Percentiles rank a stretch among this genome's conserved stretches.
Evolutionary conservation across 2,329 filamentous ascomycete species (phyloP).

Genomic region (Alternaria triticina): DNA sequence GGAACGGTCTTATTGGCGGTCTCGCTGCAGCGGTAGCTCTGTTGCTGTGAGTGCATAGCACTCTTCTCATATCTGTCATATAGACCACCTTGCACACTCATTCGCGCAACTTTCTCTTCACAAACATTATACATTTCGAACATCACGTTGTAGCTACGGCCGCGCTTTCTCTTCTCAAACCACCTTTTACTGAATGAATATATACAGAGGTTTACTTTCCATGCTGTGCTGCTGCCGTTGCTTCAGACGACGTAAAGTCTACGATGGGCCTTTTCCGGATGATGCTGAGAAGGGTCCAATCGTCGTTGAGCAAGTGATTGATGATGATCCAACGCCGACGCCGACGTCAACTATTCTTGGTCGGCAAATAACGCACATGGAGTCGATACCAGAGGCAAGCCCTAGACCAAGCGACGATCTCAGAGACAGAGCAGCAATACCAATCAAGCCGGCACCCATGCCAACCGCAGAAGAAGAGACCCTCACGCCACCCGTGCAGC

Average conservation of each 20-base stretch:
- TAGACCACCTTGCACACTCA: not conserved
- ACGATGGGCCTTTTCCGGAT: not conserved
- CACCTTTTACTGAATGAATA: not conserved
- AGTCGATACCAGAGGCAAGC: slow-evolving; percentile 11
- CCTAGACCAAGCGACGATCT: slow-evolving; percentile 6
- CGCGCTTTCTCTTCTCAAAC: not conserved
- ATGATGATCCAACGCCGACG: not conserved
- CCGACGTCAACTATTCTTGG: not conserved
- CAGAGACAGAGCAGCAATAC: not conserved
- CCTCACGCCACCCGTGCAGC: not conserved
- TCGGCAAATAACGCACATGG: not conserved
- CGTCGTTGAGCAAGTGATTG: not conserved
- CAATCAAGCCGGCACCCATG: not conserved
- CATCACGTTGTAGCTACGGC: not conserved
- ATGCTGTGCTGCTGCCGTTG: not conserved
- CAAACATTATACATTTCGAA: not conserved
- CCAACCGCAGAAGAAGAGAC: not conserved
- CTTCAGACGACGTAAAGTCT: not conserved
- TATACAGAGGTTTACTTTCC: not conserved
- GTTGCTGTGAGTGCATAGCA: slow-evolving; percentile 13
- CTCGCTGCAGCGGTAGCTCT: slow-evolving; percentile 1
- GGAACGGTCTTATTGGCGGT: not conserved
- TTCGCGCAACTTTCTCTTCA: not conserved
- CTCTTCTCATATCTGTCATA: not conserved
- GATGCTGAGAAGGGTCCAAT: not conserved